These are phyloP conservation scores for Tinospora cordifolia DNA, from an alignment of 164 flowering plant species.

Conservation along the genomic window DNA sequence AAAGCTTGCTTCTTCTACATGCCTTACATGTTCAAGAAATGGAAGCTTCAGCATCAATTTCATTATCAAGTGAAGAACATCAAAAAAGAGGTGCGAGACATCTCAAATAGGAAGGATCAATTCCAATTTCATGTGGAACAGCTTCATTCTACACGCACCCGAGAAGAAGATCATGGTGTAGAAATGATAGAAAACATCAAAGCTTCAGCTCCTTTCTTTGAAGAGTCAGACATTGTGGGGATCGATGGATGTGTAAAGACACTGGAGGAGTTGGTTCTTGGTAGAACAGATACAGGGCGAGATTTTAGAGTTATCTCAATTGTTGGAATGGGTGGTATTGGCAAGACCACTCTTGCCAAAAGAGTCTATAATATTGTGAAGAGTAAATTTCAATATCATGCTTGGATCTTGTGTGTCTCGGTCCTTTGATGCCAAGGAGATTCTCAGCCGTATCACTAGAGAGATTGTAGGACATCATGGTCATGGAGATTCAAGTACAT, in stretches of 20 bases:
- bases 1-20: not conserved
- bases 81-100: constrained; percentile 1
- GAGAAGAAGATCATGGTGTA: not conserved
- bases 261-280: not conserved
- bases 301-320: not conserved
- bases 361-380: not conserved
- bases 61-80: not conserved
- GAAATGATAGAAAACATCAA: not conserved
- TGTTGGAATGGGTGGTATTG: not conserved
- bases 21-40: not conserved
- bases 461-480: not conserved
- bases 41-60: not conserved
- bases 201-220: not conserved
- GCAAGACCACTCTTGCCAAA: not conserved
- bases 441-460: not conserved
- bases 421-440: not conserved
- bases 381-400: not conserved
- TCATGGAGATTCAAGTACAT: not conserved
- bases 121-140: too few relatives aligned
- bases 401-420: not conserved
- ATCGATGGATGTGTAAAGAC: not conserved
- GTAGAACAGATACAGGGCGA: not conserved
- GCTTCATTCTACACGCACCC: too few relatives aligned
- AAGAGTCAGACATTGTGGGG: not conserved
- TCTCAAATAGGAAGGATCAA: not conserved